Evolutionary conservation across 805 yeast genomes (phyloP).

Genomic region (Millerozyma miso): DNA sequence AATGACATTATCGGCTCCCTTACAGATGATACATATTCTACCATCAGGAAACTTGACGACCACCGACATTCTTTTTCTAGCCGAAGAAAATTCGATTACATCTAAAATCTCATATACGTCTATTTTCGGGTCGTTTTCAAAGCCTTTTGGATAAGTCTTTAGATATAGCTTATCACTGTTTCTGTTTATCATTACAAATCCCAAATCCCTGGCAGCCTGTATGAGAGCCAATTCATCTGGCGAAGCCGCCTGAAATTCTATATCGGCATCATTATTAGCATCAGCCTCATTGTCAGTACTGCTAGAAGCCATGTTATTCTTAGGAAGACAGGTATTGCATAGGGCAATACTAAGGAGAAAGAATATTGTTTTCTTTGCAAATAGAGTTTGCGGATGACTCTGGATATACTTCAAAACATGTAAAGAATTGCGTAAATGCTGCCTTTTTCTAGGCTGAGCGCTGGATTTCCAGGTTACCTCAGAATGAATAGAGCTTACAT

Average conservation of each 20-base stretch:
- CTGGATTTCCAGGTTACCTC: conserved; percentile 42
- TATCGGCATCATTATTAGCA: conserved; percentile 35
- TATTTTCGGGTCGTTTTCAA: conserved; percentile 55
- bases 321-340: conserved; percentile 89
- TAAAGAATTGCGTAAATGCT: conserved; percentile 46
- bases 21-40: conserved; percentile 73
- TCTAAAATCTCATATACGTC: conserved; percentile 77
- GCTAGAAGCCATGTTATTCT: conserved; percentile 18
- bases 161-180: conserved; percentile 57
- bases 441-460: conserved; percentile 43
- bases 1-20: conserved; percentile 94
- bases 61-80: conserved; percentile 93
- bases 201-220: conserved; percentile 92
- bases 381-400: conserved; percentile 61
- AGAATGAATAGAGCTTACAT: conserved; percentile 20
- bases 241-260: conserved; percentile 88
- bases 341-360: conserved; percentile 78
- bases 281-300: conserved; percentile 14
- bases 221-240: conserved; percentile 96
- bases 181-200: conserved; percentile 75
- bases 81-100: conserved; percentile 78
- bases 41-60: conserved; percentile 73
- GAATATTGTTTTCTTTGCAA: conserved; percentile 69
- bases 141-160: conserved; percentile 81
- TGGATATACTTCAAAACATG: conserved; percentile 70